Evolutionary conservation across 495 filamentous ascomycete genomes (phyloP), one percentile per base, ranked within the genome.

Genomic region (Aspergillus cavernicola): DNA sequence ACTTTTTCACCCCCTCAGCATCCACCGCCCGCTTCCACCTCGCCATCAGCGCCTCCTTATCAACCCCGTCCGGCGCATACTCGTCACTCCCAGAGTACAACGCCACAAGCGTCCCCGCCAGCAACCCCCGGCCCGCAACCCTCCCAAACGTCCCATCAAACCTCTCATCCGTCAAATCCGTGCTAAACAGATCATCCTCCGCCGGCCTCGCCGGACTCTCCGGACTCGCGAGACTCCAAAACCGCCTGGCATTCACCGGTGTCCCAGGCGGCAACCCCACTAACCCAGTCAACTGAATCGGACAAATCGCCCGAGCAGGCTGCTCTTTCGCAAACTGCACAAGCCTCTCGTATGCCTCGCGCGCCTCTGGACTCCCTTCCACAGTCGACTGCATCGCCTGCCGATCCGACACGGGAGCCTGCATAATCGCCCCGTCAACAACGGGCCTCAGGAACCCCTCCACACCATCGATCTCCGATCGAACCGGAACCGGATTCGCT

Each of bases 131-230:
- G 46, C 76, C 55, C 22, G 75, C 74, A 35, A 87, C 68, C 48
- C 44, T 64, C 1, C 88, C 89, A 79, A 93, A 96, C 22, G 79
- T 88, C 37, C 69, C 59, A 38, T 54, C 46, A 37, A 91, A 66
- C 47, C 76, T 66, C 42, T 80, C 67, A 41, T 88, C 84, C 0
- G 66, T 63, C 39, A 95, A 70, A 65, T 92, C 89, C 6, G 87
- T 87, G 52, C 85, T 89, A 71, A 97, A 98, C 56, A 87, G 86
- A 66, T 97, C 93, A 68, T 98, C 92, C 41, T 85, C 85, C 11
- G 88, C 86, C 5, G 73, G 77, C 24, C 66, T 54, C 67, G 82
- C 60, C 23, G 79, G 68, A 40, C 70, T 74, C 22, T 77, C 77
- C 1, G 77, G 75, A 33, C 77, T 83, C 6, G 76, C 78, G 19